phyloP scores from a whole-genome alignment of 2,329 filamentous ascomycete species.

The Epichloe sp. region DNA sequence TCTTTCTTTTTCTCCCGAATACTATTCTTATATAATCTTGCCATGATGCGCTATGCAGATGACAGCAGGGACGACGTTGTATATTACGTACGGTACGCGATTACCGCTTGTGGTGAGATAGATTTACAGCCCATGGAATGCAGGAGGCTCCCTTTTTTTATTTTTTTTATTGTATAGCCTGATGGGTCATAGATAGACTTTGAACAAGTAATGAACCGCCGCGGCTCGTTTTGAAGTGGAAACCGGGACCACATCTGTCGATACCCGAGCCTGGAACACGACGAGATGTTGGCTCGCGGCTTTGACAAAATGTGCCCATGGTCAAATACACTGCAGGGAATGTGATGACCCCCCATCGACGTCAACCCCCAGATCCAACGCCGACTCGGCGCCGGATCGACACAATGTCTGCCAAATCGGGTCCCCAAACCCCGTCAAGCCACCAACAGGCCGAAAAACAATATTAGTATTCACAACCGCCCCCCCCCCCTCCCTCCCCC shows the following conservation, averaged over 20 bases:
- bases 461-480: too few species aligned
- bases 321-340: too few species aligned
- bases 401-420: too few species aligned
- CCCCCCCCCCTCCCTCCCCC: too few species aligned
- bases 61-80: conserved; percentile 2
- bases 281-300: too few species aligned
- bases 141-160: neutral
- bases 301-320: too few species aligned
- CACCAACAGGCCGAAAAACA: too few species aligned
- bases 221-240: neutral
- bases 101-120: neutral
- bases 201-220: neutral
- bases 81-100: conserved; percentile 3
- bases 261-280: too few species aligned
- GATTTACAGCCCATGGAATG: neutral
- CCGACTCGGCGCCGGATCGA: too few species aligned
- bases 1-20: neutral
- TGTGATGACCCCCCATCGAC: too few species aligned
- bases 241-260: neutral
- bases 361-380: too few species aligned
- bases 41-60: conserved; percentile 1
- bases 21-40: conserved; percentile 1
- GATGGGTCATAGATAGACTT: conserved; percentile 3
- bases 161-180: neutral
- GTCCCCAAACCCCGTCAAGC: too few species aligned